Conservation (phyloP, 2,329 filamentous ascomycete genomes). For the Arachnopeziza araneosa region DNA sequence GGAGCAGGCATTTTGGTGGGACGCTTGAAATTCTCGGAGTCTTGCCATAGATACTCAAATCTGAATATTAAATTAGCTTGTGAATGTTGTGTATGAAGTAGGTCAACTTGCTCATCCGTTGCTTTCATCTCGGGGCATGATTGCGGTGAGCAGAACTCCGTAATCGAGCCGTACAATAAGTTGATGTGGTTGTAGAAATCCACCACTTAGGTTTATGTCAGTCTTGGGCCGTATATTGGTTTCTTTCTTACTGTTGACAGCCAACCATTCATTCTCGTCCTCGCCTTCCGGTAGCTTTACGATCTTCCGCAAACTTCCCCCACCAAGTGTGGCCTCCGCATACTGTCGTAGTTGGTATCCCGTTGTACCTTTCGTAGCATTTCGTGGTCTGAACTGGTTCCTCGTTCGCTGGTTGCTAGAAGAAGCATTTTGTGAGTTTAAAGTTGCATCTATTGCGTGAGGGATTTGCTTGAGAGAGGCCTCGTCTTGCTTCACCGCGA, state of each 20-base stretch:
- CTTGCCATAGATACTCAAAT: slow-evolving; percentile 99
- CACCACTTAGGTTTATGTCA: slow-evolving; percentile 63
- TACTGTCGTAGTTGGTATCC: slow-evolving; percentile 96
- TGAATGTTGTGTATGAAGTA: neutral
- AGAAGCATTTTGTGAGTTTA: slow-evolving; percentile 30
- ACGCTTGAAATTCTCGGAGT: slow-evolving; percentile 86
- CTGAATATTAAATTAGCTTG: slow-evolving; percentile 38
- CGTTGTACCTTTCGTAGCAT: slow-evolving; percentile 76
- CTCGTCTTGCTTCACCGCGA: slow-evolving; percentile 15
- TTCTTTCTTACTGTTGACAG: slow-evolving; percentile 74
- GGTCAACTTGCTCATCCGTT: slow-evolving; percentile 76
- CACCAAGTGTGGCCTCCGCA: slow-evolving; percentile 92
- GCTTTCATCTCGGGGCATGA: slow-evolving; percentile 99
- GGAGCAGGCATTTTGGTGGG: slow-evolving; percentile 98
- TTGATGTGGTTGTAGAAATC: slow-evolving; percentile 99
- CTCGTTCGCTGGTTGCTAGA: slow-evolving; percentile 77
- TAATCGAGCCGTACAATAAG: slow-evolving; percentile 95
- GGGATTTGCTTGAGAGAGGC: slow-evolving; percentile 35
- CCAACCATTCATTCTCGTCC: slow-evolving; percentile 96
- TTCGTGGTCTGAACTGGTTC: slow-evolving; percentile 86
- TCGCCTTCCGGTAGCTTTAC: slow-evolving; percentile 96
- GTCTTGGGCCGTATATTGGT: slow-evolving; percentile 7
- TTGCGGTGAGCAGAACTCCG: slow-evolving; percentile 96
- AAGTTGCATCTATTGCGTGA: slow-evolving; percentile 31
- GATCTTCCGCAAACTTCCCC: slow-evolving; percentile 89